Evolutionary conservation across 257 asterid species (phyloP).

Genomic region (Phtheirospermum japonicum): DNA sequence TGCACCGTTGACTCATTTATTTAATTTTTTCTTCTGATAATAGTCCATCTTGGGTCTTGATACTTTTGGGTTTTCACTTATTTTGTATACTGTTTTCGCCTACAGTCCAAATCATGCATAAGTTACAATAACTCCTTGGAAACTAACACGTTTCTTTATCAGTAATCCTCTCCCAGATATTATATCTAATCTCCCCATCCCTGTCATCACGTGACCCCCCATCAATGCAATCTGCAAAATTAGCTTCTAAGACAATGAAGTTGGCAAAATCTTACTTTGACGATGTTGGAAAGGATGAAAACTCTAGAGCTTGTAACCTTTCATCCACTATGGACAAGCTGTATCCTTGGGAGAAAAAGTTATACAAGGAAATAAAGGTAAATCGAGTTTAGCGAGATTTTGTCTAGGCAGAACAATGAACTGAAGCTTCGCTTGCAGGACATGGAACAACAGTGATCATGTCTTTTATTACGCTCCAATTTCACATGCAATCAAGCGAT

Average conservation of each 20-base stretch:
- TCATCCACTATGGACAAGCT: constrained; percentile 74
- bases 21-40: no score
- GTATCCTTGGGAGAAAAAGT: constrained; percentile 86
- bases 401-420: no score
- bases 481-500: no score
- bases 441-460: no score
- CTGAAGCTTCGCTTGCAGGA: no score
- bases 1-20: no score
- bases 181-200: constrained; percentile 57
- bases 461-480: no score
- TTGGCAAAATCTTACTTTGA: constrained; percentile 72
- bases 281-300: constrained; percentile 51
- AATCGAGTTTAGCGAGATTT: no score
- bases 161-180: constrained; percentile 61
- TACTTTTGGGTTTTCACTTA: neutral
- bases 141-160: constrained; percentile 30
- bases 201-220: constrained; percentile 42
- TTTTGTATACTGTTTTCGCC: constrained; percentile 4
- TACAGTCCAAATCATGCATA: neutral
- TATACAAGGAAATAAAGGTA: constrained; percentile 97
- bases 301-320: constrained; percentile 50
- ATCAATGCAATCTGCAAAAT: constrained; percentile 49
- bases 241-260: constrained; percentile 64
- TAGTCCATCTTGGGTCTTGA: no score
- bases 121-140: constrained; percentile 5